phyloP scores from a whole-genome alignment of 2,329 filamentous ascomycete species.

The Diatrype stigma region DNA sequence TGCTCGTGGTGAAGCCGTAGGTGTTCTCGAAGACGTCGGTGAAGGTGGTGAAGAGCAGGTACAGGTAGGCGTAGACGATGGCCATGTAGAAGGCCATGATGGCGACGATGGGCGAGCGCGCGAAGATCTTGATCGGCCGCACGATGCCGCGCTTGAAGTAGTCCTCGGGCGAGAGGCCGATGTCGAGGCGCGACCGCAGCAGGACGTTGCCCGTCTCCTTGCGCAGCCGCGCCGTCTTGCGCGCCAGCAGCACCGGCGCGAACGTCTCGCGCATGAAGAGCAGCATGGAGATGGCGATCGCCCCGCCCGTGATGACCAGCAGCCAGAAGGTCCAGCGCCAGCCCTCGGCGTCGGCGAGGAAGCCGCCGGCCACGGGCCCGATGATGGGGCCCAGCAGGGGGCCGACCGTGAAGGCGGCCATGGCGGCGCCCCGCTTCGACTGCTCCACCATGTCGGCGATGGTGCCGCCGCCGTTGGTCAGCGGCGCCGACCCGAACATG shows the following conservation, averaged over 20 bases:
- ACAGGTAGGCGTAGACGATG: constrained; percentile 33
- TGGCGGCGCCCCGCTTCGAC: constrained; percentile 41
- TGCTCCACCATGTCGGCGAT: constrained; percentile 61
- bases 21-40: constrained; percentile 32
- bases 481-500: constrained; percentile 55
- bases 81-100: constrained; percentile 34
- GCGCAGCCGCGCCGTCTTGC: constrained; percentile 31
- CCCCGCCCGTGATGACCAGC: constrained; percentile 26
- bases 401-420: constrained; percentile 34
- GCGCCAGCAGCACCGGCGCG: constrained; percentile 30
- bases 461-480: constrained; percentile 63
- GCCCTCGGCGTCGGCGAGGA: constrained; percentile 25
- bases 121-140: constrained; percentile 43
- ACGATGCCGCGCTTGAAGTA: constrained; percentile 22
- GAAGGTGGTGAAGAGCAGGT: constrained; percentile 36
- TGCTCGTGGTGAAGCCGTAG: constrained; percentile 27
- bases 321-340: constrained; percentile 38
- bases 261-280: constrained; percentile 36
- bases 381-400: constrained; percentile 31
- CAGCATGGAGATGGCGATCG: constrained; percentile 24
- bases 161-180: neutral
- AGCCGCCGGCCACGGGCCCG: constrained; percentile 31
- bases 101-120: constrained; percentile 50
- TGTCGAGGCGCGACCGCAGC: constrained; percentile 6
- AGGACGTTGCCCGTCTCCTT: constrained; percentile 28